Conservation (phyloP, 305 asterid genomes). For the Fraxinus sp. region DNA sequence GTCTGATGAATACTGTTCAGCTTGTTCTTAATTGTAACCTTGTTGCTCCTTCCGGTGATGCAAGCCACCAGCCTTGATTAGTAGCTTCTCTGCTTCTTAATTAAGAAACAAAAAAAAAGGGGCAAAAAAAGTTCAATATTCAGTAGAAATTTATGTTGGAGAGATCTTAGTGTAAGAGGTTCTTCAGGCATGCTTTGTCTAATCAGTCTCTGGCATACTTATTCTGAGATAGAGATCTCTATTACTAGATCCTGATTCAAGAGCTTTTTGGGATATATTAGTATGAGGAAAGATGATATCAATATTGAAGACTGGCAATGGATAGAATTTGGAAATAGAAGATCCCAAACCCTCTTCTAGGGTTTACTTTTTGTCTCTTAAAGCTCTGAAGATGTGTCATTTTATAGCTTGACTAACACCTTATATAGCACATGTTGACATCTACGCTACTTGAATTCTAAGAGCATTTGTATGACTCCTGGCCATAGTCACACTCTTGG, state of each 20-base stretch:
- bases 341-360: background rate
- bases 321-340: background rate
- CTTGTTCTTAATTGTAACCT: conserved; percentile 11
- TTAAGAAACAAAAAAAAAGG: background rate
- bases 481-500: background rate
- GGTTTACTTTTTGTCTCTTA: background rate
- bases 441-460: background rate
- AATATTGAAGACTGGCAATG: background rate
- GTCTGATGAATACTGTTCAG: conserved; percentile 6
- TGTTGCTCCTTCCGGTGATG: background rate
- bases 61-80: conserved; percentile 18
- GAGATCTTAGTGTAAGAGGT: conserved; percentile 1
- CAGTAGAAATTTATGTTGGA: background rate
- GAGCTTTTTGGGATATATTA: conserved; percentile 6
- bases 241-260: background rate
- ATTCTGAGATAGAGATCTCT: background rate
- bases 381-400: background rate
- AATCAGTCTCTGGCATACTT: too few species aligned
- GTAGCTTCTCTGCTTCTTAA: background rate
- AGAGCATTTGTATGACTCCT: background rate
- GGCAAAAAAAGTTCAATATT: background rate
- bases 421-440: background rate
- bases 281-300: background rate
- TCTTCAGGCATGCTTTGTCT: background rate
- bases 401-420: background rate